These are phyloP conservation scores for Suaeda aralocaspica DNA, from an alignment of 148 eudicot genomes.

Conservation along the genomic window DNA sequence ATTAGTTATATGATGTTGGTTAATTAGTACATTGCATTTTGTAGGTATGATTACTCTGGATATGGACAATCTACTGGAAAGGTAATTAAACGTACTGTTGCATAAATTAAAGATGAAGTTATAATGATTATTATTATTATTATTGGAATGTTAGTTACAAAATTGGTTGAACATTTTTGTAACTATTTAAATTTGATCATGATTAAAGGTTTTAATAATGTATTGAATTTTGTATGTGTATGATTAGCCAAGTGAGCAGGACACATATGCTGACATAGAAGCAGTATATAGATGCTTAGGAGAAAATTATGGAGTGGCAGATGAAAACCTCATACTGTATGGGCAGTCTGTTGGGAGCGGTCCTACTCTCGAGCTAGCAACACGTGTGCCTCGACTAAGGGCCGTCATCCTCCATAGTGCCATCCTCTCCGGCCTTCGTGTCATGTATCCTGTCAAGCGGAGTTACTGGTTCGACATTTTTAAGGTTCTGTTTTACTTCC, in stretches of 20 bases:
- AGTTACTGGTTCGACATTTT: constrained; percentile 52
- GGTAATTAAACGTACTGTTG: no score
- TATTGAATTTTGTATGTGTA: no score
- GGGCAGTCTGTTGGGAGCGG: constrained; percentile 64
- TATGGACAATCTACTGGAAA: constrained; percentile 43
- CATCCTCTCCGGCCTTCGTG: constrained; percentile 51
- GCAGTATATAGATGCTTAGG: constrained; percentile 46
- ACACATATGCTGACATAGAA: constrained; percentile 61
- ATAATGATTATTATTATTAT: no score
- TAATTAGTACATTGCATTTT: background rate
- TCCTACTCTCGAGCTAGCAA: constrained; percentile 49
- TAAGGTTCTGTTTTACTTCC: constrained; percentile 31
- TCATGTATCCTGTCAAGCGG: constrained; percentile 41
- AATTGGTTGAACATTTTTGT: no score
- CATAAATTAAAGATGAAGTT: no score
- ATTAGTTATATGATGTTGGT: background rate
- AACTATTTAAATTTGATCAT: no score
- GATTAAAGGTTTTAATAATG: no score
- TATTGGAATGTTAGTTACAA: no score
- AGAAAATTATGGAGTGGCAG: constrained; percentile 39
- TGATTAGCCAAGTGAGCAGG: constrained; percentile 59
- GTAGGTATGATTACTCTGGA: constrained; percentile 46
- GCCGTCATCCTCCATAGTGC: constrained; percentile 55
- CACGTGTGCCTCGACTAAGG: constrained; percentile 33
- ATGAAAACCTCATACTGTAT: constrained; percentile 44